phyloP scores from a whole-genome alignment of 768 basidiomycete genomes.

The Dacryopinax primogenitus region DNA sequence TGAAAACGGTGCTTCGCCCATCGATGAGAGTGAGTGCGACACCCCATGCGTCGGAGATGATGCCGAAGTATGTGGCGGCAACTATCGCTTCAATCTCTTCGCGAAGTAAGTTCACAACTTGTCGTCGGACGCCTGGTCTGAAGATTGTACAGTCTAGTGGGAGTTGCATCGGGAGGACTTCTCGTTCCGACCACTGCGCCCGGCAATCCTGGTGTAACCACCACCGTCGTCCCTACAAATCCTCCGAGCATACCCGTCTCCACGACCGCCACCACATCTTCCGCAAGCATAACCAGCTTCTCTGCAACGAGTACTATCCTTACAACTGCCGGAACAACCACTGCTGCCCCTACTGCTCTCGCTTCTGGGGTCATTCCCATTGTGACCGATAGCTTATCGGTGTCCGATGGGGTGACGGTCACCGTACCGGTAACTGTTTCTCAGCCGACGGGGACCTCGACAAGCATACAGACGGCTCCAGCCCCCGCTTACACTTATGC shows the following conservation, averaged over 20 bases:
- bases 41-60: slow-evolving; percentile 12
- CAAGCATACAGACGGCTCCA: neutral
- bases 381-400: neutral
- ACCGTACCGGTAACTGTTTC: neutral
- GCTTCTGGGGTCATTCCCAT: neutral
- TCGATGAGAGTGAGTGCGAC: slow-evolving; percentile 20
- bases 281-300: neutral
- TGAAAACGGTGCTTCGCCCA: slow-evolving; percentile 18
- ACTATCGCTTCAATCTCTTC: slow-evolving; percentile 9
- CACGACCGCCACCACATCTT: neutral
- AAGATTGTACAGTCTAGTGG: neutral
- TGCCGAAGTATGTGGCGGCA: slow-evolving; percentile 5
- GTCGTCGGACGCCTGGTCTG: neutral
- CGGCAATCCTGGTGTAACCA: neutral
- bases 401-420: neutral
- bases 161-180: neutral
- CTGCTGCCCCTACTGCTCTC: neutral
- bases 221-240: neutral
- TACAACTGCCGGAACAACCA: neutral
- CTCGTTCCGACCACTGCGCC: neutral
- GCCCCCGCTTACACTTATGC: neutral
- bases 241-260: neutral
- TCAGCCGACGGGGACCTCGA: neutral
- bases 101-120: neutral
- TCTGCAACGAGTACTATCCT: neutral